Evolutionary conservation across 495 filamentous ascomycete genomes (phyloP).

Genomic region (Aspergillus leporis): DNA sequence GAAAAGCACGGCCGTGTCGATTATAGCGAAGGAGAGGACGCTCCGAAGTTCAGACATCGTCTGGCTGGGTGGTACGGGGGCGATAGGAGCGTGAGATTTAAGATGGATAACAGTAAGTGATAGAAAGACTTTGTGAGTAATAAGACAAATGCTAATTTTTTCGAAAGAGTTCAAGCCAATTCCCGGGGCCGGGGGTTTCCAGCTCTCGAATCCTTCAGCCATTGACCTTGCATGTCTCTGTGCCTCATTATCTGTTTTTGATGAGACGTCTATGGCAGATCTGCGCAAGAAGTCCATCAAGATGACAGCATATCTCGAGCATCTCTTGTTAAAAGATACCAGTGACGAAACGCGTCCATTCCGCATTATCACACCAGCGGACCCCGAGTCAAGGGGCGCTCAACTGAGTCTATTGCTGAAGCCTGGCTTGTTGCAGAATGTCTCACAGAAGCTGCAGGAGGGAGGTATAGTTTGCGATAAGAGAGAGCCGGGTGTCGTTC

Average conservation of each 20-base stretch:
- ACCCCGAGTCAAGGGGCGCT: constrained; percentile 74
- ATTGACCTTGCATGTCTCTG: constrained; percentile 64
- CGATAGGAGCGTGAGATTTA: constrained; percentile 72
- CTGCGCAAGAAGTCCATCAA: constrained; percentile 73
- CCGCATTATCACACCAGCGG: constrained; percentile 76
- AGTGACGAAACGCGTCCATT: constrained; percentile 39
- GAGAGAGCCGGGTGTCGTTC: constrained; percentile 84
- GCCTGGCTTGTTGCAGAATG: constrained; percentile 65
- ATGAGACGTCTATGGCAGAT: constrained; percentile 64
- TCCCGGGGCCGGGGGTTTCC: constrained; percentile 61
- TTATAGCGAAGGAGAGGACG: constrained; percentile 44
- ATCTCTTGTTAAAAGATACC: constrained; percentile 55
- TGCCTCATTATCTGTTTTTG: constrained; percentile 77
- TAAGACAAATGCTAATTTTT: constrained; percentile 15
- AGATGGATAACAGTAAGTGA: constrained; percentile 66
- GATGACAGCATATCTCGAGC: constrained; percentile 80
- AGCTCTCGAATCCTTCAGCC: constrained; percentile 60
- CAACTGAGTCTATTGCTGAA: constrained; percentile 78
- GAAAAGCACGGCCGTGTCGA: constrained; percentile 62
- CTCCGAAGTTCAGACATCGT: constrained; percentile 53
- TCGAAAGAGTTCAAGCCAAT: constrained; percentile 69
- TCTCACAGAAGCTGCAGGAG: constrained; percentile 68
- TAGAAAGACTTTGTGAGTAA: not conserved
- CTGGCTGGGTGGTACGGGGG: constrained; percentile 91
- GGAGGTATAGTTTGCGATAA: constrained; percentile 82